phyloP scores from a whole-genome alignment of 495 filamentous ascomycete species.

The Rostrohypoxylon terebratum region DNA sequence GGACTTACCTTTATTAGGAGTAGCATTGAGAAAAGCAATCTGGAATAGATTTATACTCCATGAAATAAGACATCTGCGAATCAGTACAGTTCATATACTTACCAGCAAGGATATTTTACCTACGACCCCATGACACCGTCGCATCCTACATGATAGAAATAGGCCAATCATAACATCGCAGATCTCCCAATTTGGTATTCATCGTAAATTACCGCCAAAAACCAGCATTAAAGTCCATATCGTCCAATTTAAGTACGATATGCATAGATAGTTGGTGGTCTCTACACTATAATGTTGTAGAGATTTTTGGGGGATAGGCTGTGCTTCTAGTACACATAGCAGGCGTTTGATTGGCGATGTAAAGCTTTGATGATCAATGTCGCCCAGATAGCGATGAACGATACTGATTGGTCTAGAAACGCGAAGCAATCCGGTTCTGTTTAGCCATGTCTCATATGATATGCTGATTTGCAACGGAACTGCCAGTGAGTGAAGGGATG shows the following conservation, averaged over 20 bases:
- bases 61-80: background rate
- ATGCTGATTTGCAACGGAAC: background rate
- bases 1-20: background rate
- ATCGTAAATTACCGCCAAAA: background rate
- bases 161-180: constrained; percentile 6
- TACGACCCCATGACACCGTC: background rate
- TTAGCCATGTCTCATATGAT: background rate
- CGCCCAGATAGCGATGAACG: background rate
- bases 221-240: background rate
- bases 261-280: background rate
- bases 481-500: background rate
- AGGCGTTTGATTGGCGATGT: background rate
- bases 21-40: background rate
- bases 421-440: background rate
- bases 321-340: background rate
- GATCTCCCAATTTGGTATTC: background rate
- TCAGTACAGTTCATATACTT: background rate
- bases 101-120: background rate
- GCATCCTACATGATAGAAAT: background rate
- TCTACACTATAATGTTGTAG: background rate
- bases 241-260: background rate
- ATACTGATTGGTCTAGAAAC: background rate
- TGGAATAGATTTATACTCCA: background rate
- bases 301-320: background rate
- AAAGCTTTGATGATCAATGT: background rate